These are phyloP conservation scores for Penicillium parvum DNA, from an alignment of 495 filamentous ascomycete species.

Conservation along the genomic window DNA sequence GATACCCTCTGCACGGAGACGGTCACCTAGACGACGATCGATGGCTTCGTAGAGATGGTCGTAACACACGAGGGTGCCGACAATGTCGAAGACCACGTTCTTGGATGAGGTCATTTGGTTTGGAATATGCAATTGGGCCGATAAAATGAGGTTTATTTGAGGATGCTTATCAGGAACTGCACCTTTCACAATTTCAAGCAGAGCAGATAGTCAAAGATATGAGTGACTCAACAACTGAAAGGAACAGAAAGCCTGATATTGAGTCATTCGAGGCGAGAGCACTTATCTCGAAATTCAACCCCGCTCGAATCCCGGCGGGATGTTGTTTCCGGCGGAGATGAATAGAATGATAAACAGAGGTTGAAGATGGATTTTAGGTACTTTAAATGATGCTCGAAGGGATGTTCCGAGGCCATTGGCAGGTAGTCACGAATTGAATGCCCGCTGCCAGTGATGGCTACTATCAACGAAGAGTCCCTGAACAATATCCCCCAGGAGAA, in stretches of 20 bases:
- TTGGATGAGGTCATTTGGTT: conserved; percentile 20
- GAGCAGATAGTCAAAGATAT: not conserved
- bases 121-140: not conserved
- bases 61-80: conserved; percentile 36
- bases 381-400: not conserved
- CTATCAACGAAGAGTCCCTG: not conserved
- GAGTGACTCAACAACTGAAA: not conserved
- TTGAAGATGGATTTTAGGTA: not conserved
- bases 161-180: not conserved
- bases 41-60: conserved; percentile 30
- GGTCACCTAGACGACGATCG: conserved; percentile 26
- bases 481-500: not conserved
- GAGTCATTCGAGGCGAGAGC: not conserved
- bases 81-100: conserved; percentile 41
- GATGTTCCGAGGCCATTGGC: too few species aligned
- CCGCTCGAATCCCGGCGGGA: conserved; percentile 9
- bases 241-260: not conserved
- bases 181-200: not conserved
- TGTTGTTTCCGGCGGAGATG: not conserved
- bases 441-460: conserved; percentile 4
- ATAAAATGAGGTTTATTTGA: not conserved
- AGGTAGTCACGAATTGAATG: too few species aligned
- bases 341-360: not conserved
- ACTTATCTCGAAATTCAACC: conserved; percentile 3
- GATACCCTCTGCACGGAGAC: conserved; percentile 32